Conservation (phyloP, 139 green algal species). For the Zygnema cylindricum region DNA sequence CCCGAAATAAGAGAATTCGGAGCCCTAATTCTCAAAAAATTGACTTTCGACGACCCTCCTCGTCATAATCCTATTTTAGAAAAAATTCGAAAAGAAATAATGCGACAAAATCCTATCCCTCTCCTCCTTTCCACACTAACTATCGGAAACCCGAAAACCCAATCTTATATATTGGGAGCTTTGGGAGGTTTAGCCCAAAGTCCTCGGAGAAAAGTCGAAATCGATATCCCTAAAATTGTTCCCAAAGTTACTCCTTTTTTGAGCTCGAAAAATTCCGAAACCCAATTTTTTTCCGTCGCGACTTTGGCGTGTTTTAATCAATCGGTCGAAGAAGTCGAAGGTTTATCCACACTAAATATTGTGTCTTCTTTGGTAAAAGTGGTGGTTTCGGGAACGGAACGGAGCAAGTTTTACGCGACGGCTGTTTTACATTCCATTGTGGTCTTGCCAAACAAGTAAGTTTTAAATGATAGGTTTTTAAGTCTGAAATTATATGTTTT, state of each 20-base stretch:
- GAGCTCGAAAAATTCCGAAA: not conserved
- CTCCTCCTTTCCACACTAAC: not conserved
- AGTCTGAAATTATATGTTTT: not conserved
- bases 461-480: not conserved
- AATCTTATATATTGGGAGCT: not conserved
- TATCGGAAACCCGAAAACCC: not conserved
- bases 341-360: not conserved
- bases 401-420: not conserved
- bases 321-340: not conserved
- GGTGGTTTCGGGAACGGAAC: not conserved
- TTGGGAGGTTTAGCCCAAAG: constrained; percentile 1
- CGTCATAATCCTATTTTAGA: not conserved
- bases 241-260: not conserved
- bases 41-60: not conserved
- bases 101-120: not conserved
- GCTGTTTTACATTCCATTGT: not conserved
- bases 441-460: not conserved
- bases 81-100: not conserved
- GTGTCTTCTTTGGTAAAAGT: not conserved
- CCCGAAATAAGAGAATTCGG: not conserved
- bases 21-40: not conserved
- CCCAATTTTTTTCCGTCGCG: not conserved
- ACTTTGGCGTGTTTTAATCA: not conserved
- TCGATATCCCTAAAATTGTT: not conserved
- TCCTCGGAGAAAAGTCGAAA: not conserved